phyloP scores from a whole-genome alignment of 75 land plant genomes.

The Adiantum capillusveneris region DNA sequence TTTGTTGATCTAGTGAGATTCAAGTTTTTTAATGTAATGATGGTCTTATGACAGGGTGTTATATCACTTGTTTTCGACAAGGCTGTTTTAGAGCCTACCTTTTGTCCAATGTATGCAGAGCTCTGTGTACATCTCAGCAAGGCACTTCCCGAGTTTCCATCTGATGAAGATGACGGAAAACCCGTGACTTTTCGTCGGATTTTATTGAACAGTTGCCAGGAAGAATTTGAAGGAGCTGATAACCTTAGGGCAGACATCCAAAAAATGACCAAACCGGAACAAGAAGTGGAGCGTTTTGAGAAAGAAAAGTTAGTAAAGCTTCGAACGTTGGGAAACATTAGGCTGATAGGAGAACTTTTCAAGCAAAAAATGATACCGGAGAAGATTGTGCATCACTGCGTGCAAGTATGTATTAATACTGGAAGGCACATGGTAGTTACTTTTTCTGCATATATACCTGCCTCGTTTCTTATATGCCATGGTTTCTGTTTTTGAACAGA shows the following conservation, averaged over 20 bases:
- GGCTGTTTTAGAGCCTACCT: constrained; percentile 89
- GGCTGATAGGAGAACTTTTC: constrained; percentile 36
- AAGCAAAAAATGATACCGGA: constrained; percentile 25
- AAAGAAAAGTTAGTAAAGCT: constrained; percentile 50
- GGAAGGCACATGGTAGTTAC: no score
- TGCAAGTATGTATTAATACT: constrained; percentile 9
- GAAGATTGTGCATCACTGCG: constrained; percentile 30
- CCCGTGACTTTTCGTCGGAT: constrained; percentile 79
- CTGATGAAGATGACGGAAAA: constrained; percentile 46
- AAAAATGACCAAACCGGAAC: constrained; percentile 64
- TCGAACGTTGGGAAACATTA: constrained; percentile 30
- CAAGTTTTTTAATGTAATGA: no score
- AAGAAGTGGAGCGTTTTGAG: constrained; percentile 71
- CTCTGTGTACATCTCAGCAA: constrained; percentile 67
- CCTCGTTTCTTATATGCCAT: no score
- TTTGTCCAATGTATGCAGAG: constrained; percentile 83
- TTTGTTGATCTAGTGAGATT: no score
- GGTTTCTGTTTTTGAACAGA: background rate
- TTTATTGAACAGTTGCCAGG: constrained; percentile 79
- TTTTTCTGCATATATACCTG: no score
- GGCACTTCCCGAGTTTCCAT: constrained; percentile 64
- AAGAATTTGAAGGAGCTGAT: constrained; percentile 88
- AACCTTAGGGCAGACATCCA: constrained; percentile 53
- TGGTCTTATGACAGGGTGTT: constrained; percentile 26
- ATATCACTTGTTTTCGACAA: constrained; percentile 76